Percentiles rank a stretch among this genome's conserved stretches.
Conservation (phyloP, 192 early-diverging fungal species). For the Podila epicladia region DNA sequence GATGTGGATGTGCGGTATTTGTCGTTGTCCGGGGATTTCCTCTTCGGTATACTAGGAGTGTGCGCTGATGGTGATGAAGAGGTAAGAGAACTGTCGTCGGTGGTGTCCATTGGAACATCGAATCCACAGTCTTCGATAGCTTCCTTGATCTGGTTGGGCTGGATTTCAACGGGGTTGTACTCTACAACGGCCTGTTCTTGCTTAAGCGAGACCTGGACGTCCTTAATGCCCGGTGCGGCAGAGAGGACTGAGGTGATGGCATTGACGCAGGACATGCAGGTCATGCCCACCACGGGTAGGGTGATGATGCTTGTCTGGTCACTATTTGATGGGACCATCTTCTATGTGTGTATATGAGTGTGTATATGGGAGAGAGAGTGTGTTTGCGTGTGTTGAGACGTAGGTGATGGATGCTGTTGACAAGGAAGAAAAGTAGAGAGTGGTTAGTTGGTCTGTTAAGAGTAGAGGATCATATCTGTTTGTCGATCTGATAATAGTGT, state of each 20-base stretch:
- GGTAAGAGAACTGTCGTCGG: constrained; percentile 8
- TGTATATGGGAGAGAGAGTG: not conserved
- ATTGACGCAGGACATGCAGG: constrained; percentile 84
- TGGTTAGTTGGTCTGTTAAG: not conserved
- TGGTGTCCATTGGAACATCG: constrained; percentile 58
- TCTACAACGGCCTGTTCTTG: constrained; percentile 63
- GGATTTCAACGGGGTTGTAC: constrained; percentile 54
- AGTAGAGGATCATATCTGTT: too few species aligned
- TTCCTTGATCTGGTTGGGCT: constrained; percentile 54
- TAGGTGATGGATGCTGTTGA: not conserved
- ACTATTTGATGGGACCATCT: not conserved
- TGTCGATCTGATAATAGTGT: too few species aligned
- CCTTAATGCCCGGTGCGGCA: constrained; percentile 59
- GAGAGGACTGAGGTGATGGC: constrained; percentile 70
- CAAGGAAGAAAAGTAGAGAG: not conserved
- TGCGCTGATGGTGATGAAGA: constrained; percentile 5
- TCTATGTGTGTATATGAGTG: not conserved
- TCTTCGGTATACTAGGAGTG: constrained; percentile 22
- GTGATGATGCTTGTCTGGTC: not conserved
- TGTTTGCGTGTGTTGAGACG: not conserved
- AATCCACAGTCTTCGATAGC: constrained; percentile 79
- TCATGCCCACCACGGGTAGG: constrained; percentile 71
- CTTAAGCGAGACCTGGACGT: constrained; percentile 65
- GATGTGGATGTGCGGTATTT: constrained; percentile 16
- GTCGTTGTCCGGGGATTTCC: not conserved